These are phyloP conservation scores for Plantago major DNA, from an alignment of 257 asterid species.

Conservation along the genomic window DNA sequence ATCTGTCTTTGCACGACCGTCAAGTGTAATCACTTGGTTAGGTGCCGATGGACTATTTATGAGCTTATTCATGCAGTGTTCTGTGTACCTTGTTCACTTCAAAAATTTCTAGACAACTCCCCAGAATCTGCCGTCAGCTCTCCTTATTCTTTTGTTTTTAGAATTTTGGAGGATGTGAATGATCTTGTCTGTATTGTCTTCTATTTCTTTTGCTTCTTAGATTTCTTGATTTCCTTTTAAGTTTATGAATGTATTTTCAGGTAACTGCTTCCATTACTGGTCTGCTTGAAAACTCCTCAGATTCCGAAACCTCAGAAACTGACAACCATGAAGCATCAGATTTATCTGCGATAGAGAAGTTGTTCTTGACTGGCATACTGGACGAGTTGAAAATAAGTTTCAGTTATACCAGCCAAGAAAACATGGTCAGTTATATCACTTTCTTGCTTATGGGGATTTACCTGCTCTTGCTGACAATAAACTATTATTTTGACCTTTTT, in stretches of 20 bases:
- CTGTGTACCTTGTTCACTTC: too few relatives aligned
- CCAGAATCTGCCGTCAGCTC: too few relatives aligned
- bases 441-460: constrained; percentile 8
- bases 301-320: constrained; percentile 67
- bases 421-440: constrained; percentile 19
- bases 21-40: too few relatives aligned
- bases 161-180: background rate
- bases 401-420: constrained; percentile 72
- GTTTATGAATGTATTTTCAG: constrained; percentile 38
- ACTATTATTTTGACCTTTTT: background rate
- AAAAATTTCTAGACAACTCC: too few relatives aligned
- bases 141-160: too few relatives aligned
- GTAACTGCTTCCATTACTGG: constrained; percentile 67
- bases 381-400: constrained; percentile 85
- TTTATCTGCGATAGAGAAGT: constrained; percentile 45
- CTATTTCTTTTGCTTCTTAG: constrained; percentile 1
- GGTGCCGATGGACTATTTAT: too few relatives aligned
- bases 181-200: constrained; percentile 5
- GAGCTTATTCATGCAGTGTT: too few relatives aligned
- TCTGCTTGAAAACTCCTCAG: constrained; percentile 64
- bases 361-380: constrained; percentile 73
- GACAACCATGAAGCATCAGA: constrained; percentile 45
- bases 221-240: constrained; percentile 7
- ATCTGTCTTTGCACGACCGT: too few relatives aligned
- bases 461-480: constrained; percentile 6